A percentile compares a stretch with the other conserved stretches of the same genome.
Conservation (phyloP, 1,284 basidiomycete genomes). For the Golubevia pallescens region DNA sequence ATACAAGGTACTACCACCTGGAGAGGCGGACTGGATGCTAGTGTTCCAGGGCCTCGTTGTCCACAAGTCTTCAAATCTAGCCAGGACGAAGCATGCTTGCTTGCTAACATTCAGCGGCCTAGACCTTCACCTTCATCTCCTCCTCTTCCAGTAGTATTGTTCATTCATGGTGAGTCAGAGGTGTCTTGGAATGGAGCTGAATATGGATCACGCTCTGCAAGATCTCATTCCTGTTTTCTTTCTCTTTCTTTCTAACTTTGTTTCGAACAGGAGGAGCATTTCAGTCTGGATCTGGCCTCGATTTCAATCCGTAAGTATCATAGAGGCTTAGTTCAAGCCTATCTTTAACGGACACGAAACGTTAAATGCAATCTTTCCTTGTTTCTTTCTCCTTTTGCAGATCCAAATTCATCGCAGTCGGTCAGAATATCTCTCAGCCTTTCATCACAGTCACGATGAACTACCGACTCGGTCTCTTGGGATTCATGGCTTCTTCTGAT, state of each 20-base stretch:
- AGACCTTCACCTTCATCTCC: background rate
- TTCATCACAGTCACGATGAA: background rate
- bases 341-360: too few relatives aligned
- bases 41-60: background rate
- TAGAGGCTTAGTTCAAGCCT: too few relatives aligned
- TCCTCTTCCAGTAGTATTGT: background rate
- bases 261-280: too few relatives aligned
- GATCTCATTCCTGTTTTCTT: too few relatives aligned
- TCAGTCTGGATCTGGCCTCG: too few relatives aligned
- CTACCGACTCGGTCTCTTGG: background rate
- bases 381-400: too few relatives aligned
- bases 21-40: background rate
- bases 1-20: background rate
- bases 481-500: conserved; percentile 2
- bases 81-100: background rate
- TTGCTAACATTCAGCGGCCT: background rate
- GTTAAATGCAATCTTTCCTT: too few relatives aligned
- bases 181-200: too few relatives aligned
- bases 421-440: background rate
- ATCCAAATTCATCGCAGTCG: background rate
- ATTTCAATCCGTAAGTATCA: too few relatives aligned
- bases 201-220: too few relatives aligned
- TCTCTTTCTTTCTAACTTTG: too few relatives aligned
- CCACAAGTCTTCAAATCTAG: background rate
- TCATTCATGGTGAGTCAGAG: too few relatives aligned